A percentile compares a stretch with the other conserved stretches of the same genome.
phyloP scores from a whole-genome alignment of 2,329 filamentous ascomycete genomes.

The Tolypocladium tundrense region DNA sequence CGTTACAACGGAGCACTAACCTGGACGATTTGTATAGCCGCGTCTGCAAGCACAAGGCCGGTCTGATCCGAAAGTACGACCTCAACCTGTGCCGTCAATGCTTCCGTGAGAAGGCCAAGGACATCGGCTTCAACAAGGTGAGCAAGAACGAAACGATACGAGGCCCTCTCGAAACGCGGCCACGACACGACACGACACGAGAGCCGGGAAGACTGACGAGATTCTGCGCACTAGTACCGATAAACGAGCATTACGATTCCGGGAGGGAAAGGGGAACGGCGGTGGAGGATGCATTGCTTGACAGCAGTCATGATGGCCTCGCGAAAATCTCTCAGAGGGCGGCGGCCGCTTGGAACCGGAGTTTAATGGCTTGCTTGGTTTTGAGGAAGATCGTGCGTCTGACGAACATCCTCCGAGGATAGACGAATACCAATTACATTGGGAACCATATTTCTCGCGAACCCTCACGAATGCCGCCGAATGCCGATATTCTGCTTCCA shows the following conservation, averaged over 20 bases:
- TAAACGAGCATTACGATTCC: constrained; percentile 17
- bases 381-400: constrained; percentile 31
- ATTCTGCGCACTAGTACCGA: constrained; percentile 20
- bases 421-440: constrained; percentile 33
- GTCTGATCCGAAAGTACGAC: constrained; percentile 99
- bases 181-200: not conserved
- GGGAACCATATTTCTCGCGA: constrained; percentile 9
- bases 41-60: constrained; percentile 83
- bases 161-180: too few species aligned
- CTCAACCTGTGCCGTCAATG: constrained; percentile 79
- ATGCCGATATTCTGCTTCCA: not conserved
- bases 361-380: constrained; percentile 35
- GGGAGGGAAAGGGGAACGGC: constrained; percentile 7
- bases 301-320: constrained; percentile 17
- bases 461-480: not conserved
- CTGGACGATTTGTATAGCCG: constrained; percentile 33
- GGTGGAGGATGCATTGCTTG: constrained; percentile 13
- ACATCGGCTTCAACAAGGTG: constrained; percentile 67
- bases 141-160: constrained; percentile 10
- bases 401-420: constrained; percentile 31
- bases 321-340: constrained; percentile 27
- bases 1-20: not conserved
- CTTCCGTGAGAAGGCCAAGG: constrained; percentile 64
- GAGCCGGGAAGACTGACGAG: constrained; percentile 6
- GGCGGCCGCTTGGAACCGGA: constrained; percentile 35